Evolutionary conservation across 2,329 filamentous ascomycete species (phyloP), one percentile per base, ranked within the genome.

Genomic region (Penicillium sp.): DNA sequence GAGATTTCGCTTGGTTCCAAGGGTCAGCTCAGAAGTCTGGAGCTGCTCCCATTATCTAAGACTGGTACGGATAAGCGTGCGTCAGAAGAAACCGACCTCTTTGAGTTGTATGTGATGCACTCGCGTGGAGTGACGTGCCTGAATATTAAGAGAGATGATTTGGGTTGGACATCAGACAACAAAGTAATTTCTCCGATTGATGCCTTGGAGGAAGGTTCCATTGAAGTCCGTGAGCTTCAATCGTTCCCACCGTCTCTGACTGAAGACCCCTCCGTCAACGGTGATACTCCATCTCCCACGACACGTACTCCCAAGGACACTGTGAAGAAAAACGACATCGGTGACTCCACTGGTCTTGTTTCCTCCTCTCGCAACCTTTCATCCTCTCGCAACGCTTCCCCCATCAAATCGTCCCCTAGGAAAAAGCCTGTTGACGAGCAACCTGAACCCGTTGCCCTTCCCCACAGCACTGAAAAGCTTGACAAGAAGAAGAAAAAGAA

Each of bases 51-150:
- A 33, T 85, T 88, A 54, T 84, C 86, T 60, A 80, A 81, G 59
- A 67, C 74, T 53, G 72, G 66, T 10, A 73, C 69, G 14, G 77
- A 82, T 7, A 81, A 86, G 58, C 84, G 85, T 39, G 81, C 81
- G 21, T 76, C 80, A 1, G 87, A 89, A 23, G 89, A 95, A 62
- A 85, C 86, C 16, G 87, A 88, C 0, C 78, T 97, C 14, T 98
- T 99, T 69, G 95, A 99, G 78, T 83, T 99, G 10, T 99, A 99
- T 72, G 90, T 92, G 31, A 96, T 97, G 89, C 93, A 99, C 75
- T 97, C 95, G 11, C 96, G 92, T 78, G 95, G 95, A 60, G 92
- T 98, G n/a, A 93, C 93, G 19, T 93, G 91, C 67, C 74, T 98
- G 53, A 88, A 87, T 62, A 87, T 99, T 72, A 93, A 90, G 73